Evolutionary conservation across 192 early-diverging fungal species (phyloP).

Genomic region (Globomyces pollinis-pini): DNA sequence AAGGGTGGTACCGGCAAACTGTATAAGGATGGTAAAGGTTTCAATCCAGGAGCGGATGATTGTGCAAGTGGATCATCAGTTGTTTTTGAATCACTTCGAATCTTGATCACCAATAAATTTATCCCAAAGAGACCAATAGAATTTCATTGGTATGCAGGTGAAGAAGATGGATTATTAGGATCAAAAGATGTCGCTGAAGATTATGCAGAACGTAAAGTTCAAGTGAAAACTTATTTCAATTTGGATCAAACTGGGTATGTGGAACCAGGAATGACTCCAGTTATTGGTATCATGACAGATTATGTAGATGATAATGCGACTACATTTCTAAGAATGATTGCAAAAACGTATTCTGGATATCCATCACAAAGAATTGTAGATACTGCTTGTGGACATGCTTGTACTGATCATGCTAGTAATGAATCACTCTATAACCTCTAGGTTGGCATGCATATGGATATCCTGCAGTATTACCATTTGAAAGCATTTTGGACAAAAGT

Average conservation of each 20-base stretch:
- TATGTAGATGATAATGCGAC: conserved; percentile 43
- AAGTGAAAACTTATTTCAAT: conserved; percentile 19
- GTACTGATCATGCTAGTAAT: conserved; percentile 77
- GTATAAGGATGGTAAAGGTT: no score
- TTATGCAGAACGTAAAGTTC: conserved; percentile 14
- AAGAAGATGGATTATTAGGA: conserved; percentile 76
- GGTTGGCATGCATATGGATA: conserved; percentile 68
- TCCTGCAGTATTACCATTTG: conserved; percentile 68
- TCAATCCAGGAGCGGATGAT: conserved; percentile 23
- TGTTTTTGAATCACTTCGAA: conserved; percentile 64
- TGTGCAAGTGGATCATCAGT: conserved; percentile 15
- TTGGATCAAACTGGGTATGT: conserved; percentile 53
- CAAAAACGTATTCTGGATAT: conserved; percentile 53
- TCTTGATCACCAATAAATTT: conserved; percentile 53
- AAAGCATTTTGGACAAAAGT: conserved; percentile 14
- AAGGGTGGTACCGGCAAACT: background rate
- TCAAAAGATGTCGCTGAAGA: conserved; percentile 45
- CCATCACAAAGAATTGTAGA: conserved; percentile 40
- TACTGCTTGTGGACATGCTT: conserved; percentile 68
- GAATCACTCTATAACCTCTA: no score
- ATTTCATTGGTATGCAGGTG: conserved; percentile 88
- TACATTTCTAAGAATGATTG: conserved; percentile 35
- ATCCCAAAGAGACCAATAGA: conserved; percentile 68
- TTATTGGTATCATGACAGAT: conserved; percentile 68
- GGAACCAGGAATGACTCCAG: conserved; percentile 24